phyloP scores from a whole-genome alignment of 2,329 filamentous ascomycete species.

The Geoglossum cookeanum region DNA sequence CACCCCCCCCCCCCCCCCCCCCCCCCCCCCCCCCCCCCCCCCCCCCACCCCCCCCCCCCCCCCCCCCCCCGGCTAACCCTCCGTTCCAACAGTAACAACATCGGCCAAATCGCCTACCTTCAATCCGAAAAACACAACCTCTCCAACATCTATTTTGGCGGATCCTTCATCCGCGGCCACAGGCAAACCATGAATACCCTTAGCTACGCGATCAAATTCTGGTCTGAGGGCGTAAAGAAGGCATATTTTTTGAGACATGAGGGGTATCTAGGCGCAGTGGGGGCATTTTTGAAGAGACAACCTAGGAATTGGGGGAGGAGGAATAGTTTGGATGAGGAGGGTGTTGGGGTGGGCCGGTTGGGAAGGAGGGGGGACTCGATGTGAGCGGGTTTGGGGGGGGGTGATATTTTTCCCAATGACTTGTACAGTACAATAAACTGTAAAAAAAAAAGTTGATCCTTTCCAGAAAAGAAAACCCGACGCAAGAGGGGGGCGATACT shows the following conservation, averaged over 20 bases:
- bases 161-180: slow-evolving; percentile 90
- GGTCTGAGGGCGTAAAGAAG: slow-evolving; percentile 84
- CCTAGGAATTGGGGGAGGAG: slow-evolving; percentile 80
- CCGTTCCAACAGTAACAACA: slow-evolving; percentile 46
- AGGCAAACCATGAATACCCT: slow-evolving; percentile 96
- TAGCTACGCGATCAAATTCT: slow-evolving; percentile 93
- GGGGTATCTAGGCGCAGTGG: slow-evolving; percentile 84
- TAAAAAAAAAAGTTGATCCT: too few species aligned
- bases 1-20: background rate
- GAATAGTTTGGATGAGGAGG: slow-evolving; percentile 45
- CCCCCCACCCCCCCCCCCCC: slow-evolving; percentile 23
- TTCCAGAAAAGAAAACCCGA: too few species aligned
- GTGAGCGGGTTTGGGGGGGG: background rate
- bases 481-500: too few species aligned
- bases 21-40: slow-evolving; percentile 12
- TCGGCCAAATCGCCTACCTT: slow-evolving; percentile 93
- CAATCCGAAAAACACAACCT: slow-evolving; percentile 88
- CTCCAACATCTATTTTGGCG: slow-evolving; percentile 91
- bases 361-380: background rate
- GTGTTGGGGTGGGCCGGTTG: background rate
- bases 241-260: slow-evolving; percentile 93
- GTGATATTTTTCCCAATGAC: too few species aligned
- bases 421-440: too few species aligned
- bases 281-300: slow-evolving; percentile 82
- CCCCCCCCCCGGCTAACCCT: too few species aligned